Base-by-base conservation (phyloP, 2,329 filamentous ascomycete genomes). In the Colletotrichum sp. region DNA sequence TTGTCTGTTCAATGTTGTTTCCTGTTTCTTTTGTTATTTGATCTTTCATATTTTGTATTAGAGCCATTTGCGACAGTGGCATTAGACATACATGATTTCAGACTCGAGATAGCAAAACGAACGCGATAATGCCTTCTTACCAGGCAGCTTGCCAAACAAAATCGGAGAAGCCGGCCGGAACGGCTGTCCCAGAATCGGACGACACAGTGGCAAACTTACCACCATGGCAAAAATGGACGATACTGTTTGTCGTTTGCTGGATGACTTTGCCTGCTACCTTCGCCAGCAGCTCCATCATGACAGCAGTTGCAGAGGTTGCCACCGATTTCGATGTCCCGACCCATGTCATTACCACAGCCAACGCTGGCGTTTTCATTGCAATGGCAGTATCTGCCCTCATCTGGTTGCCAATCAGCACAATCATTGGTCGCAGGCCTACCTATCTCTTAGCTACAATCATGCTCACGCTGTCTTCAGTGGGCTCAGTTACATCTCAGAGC, bases 281-380 rank as follows among this genome's bases (percentile, higher is more conserved):
- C 80, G 93, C 93, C 0, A 94, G 92, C 39, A 96, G 94, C 0
- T 93, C 93, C 2, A 92, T 96, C 18, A 85, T 96, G 18, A 89
- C 94, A 2, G 95, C 94, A 3, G 91, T 94, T 2, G 93, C 94
- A 3, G 94, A 96, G 82, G 92, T 96, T 8, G 93, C 94, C 3
- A 82, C 81, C 8, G 92, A 91, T 8, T 95, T 91, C 81, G 77
- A 87, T 49, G 94, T 93, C 0, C 93, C 90, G 0, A 93, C 92
- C 7, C 90, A 90, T 8, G 89, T 95, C 75, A 92, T 96, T 81
- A 94, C 95, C 81, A 84, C 94, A 55, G 93, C 90, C 80, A 96
- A 96, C 84, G 94, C 94, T 0, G 84, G 93, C 18, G 95, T 95
- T 79, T 89, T 95, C 86, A 83, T 93, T 6, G 92, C 93, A 79